A percentile compares a stretch with the other conserved stretches of the same genome.
These are phyloP conservation scores for Aspergillus carlsbadensis DNA, from an alignment of 495 filamentous ascomycete species.

Conservation along the genomic window DNA sequence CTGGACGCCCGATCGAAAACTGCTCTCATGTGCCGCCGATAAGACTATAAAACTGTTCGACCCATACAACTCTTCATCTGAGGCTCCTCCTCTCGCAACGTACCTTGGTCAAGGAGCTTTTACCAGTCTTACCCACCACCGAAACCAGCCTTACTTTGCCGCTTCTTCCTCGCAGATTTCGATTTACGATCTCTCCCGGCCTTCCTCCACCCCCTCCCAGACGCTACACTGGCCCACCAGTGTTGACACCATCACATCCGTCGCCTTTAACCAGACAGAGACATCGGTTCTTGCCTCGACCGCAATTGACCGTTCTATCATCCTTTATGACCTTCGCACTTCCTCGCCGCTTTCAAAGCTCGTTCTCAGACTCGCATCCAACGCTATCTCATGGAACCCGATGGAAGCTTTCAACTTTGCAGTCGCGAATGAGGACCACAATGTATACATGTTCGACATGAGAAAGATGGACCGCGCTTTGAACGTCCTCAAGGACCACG, in stretches of 20 bases:
- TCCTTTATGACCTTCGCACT: constrained; percentile 89
- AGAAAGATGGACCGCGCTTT: constrained; percentile 76
- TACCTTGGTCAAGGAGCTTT: constrained; percentile 82
- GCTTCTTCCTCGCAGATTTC: constrained; percentile 77
- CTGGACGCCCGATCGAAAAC: constrained; percentile 79
- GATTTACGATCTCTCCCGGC: constrained; percentile 80
- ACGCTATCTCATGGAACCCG: constrained; percentile 89
- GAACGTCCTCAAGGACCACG: constrained; percentile 95
- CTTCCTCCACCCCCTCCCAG: constrained; percentile 70
- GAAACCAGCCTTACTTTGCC: constrained; percentile 69
- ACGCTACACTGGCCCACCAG: constrained; percentile 82
- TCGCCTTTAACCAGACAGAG: constrained; percentile 91
- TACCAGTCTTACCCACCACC: constrained; percentile 81
- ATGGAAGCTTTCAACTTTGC: constrained; percentile 95
- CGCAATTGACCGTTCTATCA: constrained; percentile 79
- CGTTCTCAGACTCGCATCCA: constrained; percentile 76
- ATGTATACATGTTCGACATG: constrained; percentile 84
- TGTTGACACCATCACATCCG: constrained; percentile 85
- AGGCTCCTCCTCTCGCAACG: constrained; percentile 67
- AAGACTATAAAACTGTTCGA: constrained; percentile 86
- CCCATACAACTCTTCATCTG: constrained; percentile 70
- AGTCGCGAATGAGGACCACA: constrained; percentile 77
- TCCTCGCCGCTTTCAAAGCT: constrained; percentile 76
- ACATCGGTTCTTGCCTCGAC: constrained; percentile 84
- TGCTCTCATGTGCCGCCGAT: constrained; percentile 89